Evolutionary conservation across 2,329 filamentous ascomycete genomes (phyloP).

Genomic region (Cordyceps javanica): DNA sequence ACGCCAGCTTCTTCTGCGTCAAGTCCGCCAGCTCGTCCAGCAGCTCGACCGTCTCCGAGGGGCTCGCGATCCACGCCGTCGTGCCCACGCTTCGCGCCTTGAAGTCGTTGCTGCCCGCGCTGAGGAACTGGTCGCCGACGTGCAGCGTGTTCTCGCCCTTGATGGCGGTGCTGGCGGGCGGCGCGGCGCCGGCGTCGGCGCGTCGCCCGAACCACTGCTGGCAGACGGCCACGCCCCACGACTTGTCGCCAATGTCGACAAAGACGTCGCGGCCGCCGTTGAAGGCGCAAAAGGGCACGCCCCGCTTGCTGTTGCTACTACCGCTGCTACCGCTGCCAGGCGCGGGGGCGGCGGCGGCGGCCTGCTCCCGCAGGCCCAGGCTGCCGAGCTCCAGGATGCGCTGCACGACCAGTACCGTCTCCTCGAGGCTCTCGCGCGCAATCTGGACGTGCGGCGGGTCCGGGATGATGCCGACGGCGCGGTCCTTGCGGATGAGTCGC

Average conservation of each 20-base stretch:
- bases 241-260: constrained; percentile 97
- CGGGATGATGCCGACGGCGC: constrained; percentile 74
- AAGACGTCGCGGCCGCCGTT: constrained; percentile 98
- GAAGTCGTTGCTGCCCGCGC: constrained; percentile 93
- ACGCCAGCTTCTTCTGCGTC: constrained; percentile 40
- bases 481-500: constrained; percentile 76
- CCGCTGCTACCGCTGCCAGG: not conserved
- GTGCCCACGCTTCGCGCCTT: constrained; percentile 88
- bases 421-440: constrained; percentile 83
- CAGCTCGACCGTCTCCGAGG: constrained; percentile 80
- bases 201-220: constrained; percentile 75
- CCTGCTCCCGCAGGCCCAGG: constrained; percentile 30
- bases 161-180: constrained; percentile 40
- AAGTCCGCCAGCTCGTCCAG: constrained; percentile 72
- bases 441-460: constrained; percentile 59
- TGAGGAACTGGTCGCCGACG: constrained; percentile 95
- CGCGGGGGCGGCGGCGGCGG: constrained; percentile 20
- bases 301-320: not conserved
- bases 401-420: constrained; percentile 91
- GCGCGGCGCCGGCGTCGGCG: constrained; percentile 9
- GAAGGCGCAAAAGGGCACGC: constrained; percentile 91
- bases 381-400: constrained; percentile 83
- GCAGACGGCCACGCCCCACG: constrained; percentile 87
- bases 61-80: constrained; percentile 90
- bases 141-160: constrained; percentile 76